Evolutionary conservation across 805 yeast species (phyloP), one percentile per base, ranked within the genome.

Genomic region (Debaryomyces tyrocola): DNA sequence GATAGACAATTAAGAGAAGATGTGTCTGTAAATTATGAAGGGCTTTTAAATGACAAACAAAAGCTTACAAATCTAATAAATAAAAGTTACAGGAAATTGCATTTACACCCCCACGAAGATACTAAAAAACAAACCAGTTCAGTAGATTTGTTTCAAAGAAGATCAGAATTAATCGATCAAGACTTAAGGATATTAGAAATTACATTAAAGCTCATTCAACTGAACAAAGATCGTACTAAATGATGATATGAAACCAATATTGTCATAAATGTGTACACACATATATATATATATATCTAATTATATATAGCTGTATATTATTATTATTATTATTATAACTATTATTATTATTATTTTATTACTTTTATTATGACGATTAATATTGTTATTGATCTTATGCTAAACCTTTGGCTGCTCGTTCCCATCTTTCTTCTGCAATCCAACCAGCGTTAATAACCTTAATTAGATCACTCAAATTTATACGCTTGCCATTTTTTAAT

Each of bases 371-470:
- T 17, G 18, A 17, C 8, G 18, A 33, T 9, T 7, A 6, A 24
- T 24, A 24, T 24, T 2, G 10, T 24, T 24, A 5, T 24, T 17
- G 18, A 17, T 17, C 2, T 43, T 49, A 67, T 4, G 74, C 59
- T 42, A 70, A 53, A 1, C 77, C 77, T 28, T 56, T 59, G 4
- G 75, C 74, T 4, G 78, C 78, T 33, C 75, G 67, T 47, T 79
- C 85, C 92, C 94, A 91, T 53, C 82, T 80, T 42, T 84, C 89
- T 18, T 82, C 82, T 49, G 82, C 84, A 12, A 78, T 75, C 98
- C 98, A 91, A 15, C 97, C 97, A 3, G 86, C 80, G 56, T 88
- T 83, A 36, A 91, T 77, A 20, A 91, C 79, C 52, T 78, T 77
- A 43, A 90, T 61, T 36, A 87, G 81, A 61, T 90, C 96, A 47